phyloP scores from a whole-genome alignment of 768 basidiomycete genomes.

The Xerocomellus amylosporus region DNA sequence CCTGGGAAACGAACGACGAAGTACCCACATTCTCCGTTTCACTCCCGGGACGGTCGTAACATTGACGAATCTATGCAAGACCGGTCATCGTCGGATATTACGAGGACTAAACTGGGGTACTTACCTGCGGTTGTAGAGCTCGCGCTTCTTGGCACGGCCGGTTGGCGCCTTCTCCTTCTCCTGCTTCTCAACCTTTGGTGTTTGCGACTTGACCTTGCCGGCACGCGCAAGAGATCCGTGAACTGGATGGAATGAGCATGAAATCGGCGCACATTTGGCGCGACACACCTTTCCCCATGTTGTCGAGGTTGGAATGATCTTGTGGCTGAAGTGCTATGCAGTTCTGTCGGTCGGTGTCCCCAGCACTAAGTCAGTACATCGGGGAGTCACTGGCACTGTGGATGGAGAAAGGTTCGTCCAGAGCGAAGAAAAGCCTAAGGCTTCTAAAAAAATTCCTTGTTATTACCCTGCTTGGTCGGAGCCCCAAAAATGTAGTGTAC shows the following conservation, averaged over 20 bases:
- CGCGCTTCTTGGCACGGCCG: slow-evolving; percentile 92
- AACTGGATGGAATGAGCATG: slow-evolving; percentile 45
- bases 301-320: slow-evolving; percentile 46
- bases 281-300: slow-evolving; percentile 66
- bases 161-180: slow-evolving; percentile 98
- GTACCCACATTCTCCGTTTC: slow-evolving; percentile 94
- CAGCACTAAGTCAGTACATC: neutral
- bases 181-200: slow-evolving; percentile 95
- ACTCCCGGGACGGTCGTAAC: slow-evolving; percentile 83
- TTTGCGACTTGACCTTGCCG: slow-evolving; percentile 98
- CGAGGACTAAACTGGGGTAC: slow-evolving; percentile 24
- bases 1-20: slow-evolving; percentile 41
- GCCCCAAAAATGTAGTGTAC: too few relatives aligned
- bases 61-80: slow-evolving; percentile 72
- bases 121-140: slow-evolving; percentile 87
- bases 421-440: neutral
- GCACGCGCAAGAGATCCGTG: slow-evolving; percentile 99
- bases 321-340: slow-evolving; percentile 38
- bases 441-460: neutral
- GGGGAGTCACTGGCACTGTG: too few relatives aligned
- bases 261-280: neutral
- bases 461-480: too few relatives aligned
- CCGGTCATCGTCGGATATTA: neutral
- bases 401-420: too few relatives aligned
- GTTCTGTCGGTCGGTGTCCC: slow-evolving; percentile 37